Percentiles rank a stretch among this genome's conserved stretches.
Conservation (phyloP, 805 yeast species). For the Candida berthetii region DNA sequence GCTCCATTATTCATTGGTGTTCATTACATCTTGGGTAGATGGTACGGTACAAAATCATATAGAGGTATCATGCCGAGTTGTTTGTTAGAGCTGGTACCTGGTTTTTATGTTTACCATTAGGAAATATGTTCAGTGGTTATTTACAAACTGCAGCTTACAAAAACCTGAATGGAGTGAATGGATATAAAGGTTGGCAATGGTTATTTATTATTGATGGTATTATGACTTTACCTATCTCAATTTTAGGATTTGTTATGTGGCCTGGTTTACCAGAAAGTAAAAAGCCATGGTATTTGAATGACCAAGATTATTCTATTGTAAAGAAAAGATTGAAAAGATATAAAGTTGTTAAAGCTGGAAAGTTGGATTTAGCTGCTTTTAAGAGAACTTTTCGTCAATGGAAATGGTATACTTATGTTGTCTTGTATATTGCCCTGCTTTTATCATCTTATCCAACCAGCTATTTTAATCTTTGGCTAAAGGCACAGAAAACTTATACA, state of each 20-base stretch:
- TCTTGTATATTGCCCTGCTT: slow-evolving; percentile 2
- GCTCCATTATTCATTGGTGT: slow-evolving; percentile 48
- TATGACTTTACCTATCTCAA: slow-evolving; percentile 39
- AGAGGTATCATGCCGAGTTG: slow-evolving; percentile 32
- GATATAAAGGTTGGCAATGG: slow-evolving; percentile 66
- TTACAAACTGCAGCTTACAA: slow-evolving; percentile 37
- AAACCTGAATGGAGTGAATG: slow-evolving; percentile 27
- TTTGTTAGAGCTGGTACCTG: slow-evolving; percentile 54
- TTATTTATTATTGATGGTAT: slow-evolving; percentile 56
- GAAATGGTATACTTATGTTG: slow-evolving; percentile 3
- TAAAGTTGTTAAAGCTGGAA: slow-evolving; percentile 1
- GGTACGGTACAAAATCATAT: slow-evolving; percentile 35
- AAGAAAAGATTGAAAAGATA: slow-evolving; percentile 2
- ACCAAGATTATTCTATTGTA: not conserved
- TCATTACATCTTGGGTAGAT: slow-evolving; percentile 54
- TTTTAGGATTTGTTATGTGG: slow-evolving; percentile 38
- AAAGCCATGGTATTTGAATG: not conserved
- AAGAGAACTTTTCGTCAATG: slow-evolving; percentile 2
- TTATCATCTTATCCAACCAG: slow-evolving; percentile 1
- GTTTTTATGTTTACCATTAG: slow-evolving; percentile 54
- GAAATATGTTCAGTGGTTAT: slow-evolving; percentile 43
- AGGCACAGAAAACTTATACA: slow-evolving; percentile 1
- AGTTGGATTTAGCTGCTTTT: slow-evolving; percentile 1
- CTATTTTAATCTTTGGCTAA: slow-evolving; percentile 4
- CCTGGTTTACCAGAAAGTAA: slow-evolving; percentile 64